Base-by-base conservation (phyloP, 257 asterid genomes). In the Jacaranda copaia region DNA sequence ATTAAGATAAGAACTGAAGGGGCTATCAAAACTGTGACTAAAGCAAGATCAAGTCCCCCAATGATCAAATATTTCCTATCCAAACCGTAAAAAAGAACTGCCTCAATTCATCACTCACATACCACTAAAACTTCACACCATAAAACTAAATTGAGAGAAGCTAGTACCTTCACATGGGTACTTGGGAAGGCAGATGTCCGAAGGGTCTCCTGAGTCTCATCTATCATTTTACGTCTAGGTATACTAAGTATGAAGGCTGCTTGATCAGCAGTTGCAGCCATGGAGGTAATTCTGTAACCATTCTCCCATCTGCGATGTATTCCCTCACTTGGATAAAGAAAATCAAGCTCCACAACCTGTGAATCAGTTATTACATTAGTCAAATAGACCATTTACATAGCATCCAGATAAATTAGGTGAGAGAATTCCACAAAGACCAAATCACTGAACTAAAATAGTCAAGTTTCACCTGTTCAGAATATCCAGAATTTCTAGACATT, bases 121-220 rank as follows among this genome's bases (percentile, higher is more conserved):
- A 53, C 57, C 20, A 16, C 53, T 52, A 7, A 8, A 36, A 32
- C 45, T 8, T 18, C 69, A 68, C 13, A 64, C 15, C 19, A 52
- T 46, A 60, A 51, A 16, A 15, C 18, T 16, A 8, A 63, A 51
- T 25, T 25, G 58, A 71, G 71, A 68, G 10, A 52, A 68, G 18
- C 12, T 35, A 58, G 72, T 75, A 88, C 89, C 86, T 86, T 84
- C 3, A 82, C 89, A 83, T 94, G 99, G 67, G 97, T 86, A 81
- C 98, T 94, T 1, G 99, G 98, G 74, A 94, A 94, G 60, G 97
- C 96, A 80, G 97, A 92, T 36, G 98, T 94, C 35, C 99, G 96
- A 53, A 92, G 91, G 48, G 99, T 92, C 86, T 95, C 99, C 81
- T 95, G 99, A 73, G 99, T 93, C 88, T 95, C 99, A 42, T 94